Base-by-base conservation (phyloP, 441 rosid species). In the Pelargonium citronellum region DNA sequence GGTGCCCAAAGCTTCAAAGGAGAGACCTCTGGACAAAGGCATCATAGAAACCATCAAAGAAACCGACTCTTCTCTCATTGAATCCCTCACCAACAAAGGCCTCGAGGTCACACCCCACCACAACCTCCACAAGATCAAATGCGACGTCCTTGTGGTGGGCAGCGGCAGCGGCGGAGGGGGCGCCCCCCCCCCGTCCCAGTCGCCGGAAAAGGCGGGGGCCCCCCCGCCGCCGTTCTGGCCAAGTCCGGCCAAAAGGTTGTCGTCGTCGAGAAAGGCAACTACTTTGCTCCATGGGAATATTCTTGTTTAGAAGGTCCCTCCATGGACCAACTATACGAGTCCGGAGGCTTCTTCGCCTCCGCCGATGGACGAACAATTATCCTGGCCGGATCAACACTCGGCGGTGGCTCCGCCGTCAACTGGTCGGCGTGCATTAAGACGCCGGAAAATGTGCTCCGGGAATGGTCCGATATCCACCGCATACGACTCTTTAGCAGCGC, bases 141-240 rank as follows among this genome's bases (percentile, higher is more conserved):
- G 97, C 19, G 98, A 94, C 61, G 96, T 68, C 3, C 86, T 86
- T 0, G 72, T 94, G 4, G 80, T 94, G 5, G 97, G 98, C 5
- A 91, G 97, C 0, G 98, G 98, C 30, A 85, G 95, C 13, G 98
- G 98, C 1, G 98, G 98, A 7, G 96, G 93, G 2, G 97, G 91
- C 4, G 96, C 97, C 5, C n/a, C n/a, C n/a, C n/a, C n/a, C n/a
- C n/a, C n/a, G n/a, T n/a, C n/a, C n/a, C n/a, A n/a, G n/a, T n/a
- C n/a, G n/a, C n/a, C n/a, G n/a, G n/a, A n/a, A n/a, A n/a, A n/a
- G n/a, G n/a, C n/a, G n/a, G n/a, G n/a, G n/a, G n/a, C n/a, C n/a
- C n/a, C n/a, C n/a, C 97, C 0, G 96, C 95, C 10, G 87, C 95
- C 0, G 84, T 89, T 16, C 84, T 94, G 30, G 95, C 96, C 1